Evolutionary conservation across 306 rosid genomes (phyloP).

Genomic region (Cicer pinnatifidum): DNA sequence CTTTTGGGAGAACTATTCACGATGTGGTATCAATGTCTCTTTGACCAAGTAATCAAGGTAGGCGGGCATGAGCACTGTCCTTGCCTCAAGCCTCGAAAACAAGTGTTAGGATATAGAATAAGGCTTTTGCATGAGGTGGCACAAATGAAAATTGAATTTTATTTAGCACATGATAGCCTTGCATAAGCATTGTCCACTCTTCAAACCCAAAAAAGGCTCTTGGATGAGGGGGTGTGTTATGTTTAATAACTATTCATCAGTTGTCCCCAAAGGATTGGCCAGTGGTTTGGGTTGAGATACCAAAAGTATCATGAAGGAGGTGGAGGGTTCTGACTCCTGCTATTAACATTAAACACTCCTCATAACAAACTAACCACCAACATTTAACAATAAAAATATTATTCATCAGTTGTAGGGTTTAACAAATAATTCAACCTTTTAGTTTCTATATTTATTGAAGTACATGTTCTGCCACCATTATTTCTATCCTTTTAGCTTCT

Average conservation of each 20-base stretch:
- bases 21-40: background rate
- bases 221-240: background rate
- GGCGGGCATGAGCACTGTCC: background rate
- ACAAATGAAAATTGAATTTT: slow-evolving; percentile 2
- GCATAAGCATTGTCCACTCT: background rate
- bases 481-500: slow-evolving; percentile 12
- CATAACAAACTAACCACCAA: no score
- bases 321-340: no score
- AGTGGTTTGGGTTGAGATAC: no score
- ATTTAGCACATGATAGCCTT: background rate
- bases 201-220: background rate
- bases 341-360: no score
- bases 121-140: background rate
- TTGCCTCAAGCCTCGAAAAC: slow-evolving; percentile 3
- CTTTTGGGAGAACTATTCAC: background rate
- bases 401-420: background rate
- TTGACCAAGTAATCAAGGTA: slow-evolving; percentile 2
- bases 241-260: background rate
- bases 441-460: slow-evolving; percentile 28
- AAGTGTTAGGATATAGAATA: no score
- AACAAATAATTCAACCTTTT: background rate
- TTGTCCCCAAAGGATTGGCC: background rate
- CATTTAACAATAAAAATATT: no score
- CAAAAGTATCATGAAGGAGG: no score
- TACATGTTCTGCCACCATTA: background rate